Evolutionary conservation across 2,329 filamentous ascomycete species (phyloP).

Genomic region (Paraphoma chrysanthemicola): DNA sequence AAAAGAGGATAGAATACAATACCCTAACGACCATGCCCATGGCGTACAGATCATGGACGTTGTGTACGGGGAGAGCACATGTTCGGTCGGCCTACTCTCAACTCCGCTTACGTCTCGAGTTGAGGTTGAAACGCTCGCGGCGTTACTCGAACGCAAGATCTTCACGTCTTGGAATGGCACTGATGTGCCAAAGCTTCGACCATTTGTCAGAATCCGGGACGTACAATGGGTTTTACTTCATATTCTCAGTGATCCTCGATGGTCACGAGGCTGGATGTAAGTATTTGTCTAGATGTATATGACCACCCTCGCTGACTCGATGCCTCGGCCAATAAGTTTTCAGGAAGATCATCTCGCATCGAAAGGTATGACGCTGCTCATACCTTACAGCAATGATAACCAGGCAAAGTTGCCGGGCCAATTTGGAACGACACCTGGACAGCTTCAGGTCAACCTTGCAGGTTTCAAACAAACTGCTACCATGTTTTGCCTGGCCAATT

Average conservation of each 20-base stretch:
- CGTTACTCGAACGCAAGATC: slow-evolving; percentile 6
- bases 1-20: slow-evolving; percentile 3
- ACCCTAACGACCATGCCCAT: slow-evolving; percentile 7
- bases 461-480: slow-evolving; percentile 21
- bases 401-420: neutral
- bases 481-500: slow-evolving; percentile 20
- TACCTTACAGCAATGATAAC: slow-evolving; percentile 10
- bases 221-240: slow-evolving; percentile 17
- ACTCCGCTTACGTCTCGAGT: slow-evolving; percentile 10
- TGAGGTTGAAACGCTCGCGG: slow-evolving; percentile 13
- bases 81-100: slow-evolving; percentile 21
- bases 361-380: slow-evolving; percentile 16
- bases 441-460: slow-evolving; percentile 17
- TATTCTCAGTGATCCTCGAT: slow-evolving; percentile 22
- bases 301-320: neutral
- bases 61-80: slow-evolving; percentile 17
- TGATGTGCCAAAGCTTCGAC: neutral
- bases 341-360: slow-evolving; percentile 30
- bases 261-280: slow-evolving; percentile 29
- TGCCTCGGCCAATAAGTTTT: neutral
- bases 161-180: neutral
- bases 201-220: neutral
- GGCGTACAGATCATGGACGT: slow-evolving; percentile 29
- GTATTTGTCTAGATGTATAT: neutral
- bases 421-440: slow-evolving; percentile 15